phyloP scores from a whole-genome alignment of 352 stramenopile genomes.

The Globisporangium sylvaticum region DNA sequence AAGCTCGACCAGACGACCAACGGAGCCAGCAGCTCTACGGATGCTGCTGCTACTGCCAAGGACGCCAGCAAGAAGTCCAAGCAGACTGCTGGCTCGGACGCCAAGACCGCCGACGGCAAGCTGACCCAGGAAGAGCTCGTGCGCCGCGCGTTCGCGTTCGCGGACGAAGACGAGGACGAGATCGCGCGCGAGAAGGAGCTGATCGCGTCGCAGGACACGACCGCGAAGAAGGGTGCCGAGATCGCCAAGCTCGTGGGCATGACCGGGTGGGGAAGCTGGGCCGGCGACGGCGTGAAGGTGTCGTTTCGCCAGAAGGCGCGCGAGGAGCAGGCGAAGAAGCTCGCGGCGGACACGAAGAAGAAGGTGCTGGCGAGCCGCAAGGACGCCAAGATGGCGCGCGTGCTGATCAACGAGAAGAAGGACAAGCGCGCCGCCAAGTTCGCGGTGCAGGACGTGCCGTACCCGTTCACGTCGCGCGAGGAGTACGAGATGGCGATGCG shows the following conservation, averaged over 20 bases:
- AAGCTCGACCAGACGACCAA: slow-evolving; percentile 26
- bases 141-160: slow-evolving; percentile 92
- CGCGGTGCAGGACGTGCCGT: slow-evolving; percentile 90
- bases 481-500: slow-evolving; percentile 98
- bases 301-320: slow-evolving; percentile 85
- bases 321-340: slow-evolving; percentile 68
- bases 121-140: slow-evolving; percentile 93
- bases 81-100: slow-evolving; percentile 18
- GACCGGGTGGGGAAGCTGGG: slow-evolving; percentile 91
- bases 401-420: slow-evolving; percentile 88
- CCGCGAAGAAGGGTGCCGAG: slow-evolving; percentile 74
- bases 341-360: slow-evolving; percentile 69
- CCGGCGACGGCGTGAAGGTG: slow-evolving; percentile 67
- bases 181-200: slow-evolving; percentile 92
- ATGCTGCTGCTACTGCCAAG: slow-evolving; percentile 11
- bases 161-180: slow-evolving; percentile 89
- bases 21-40: neutral
- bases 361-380: slow-evolving; percentile 61
- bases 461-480: slow-evolving; percentile 95
- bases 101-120: slow-evolving; percentile 23
- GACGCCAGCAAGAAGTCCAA: slow-evolving; percentile 40
- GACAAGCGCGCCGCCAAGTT: slow-evolving; percentile 87
- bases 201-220: slow-evolving; percentile 55
- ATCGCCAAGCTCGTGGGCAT: slow-evolving; percentile 79
- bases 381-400: slow-evolving; percentile 61